Percentiles rank a stretch among this genome's conserved stretches.
Evolutionary conservation across 1,284 basidiomycete genomes (phyloP).

Genomic region (Porphyrellus sp.): DNA sequence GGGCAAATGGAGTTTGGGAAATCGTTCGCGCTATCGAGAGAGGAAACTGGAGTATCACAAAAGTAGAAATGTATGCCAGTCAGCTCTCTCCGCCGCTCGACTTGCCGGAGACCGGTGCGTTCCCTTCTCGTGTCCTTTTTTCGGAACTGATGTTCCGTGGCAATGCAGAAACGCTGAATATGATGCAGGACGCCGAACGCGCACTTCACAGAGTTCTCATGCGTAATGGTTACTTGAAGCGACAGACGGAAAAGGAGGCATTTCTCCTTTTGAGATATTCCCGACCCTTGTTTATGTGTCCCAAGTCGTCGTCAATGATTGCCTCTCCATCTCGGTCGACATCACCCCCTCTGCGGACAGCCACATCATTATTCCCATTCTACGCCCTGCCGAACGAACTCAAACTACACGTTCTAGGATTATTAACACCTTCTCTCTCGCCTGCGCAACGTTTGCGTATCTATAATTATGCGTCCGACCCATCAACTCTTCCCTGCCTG

Average conservation of each 20-base stretch:
- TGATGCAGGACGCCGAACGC: conserved; percentile 40
- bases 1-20: conserved; percentile 41
- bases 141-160: background rate
- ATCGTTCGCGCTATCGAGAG: conserved; percentile 47
- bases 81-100: conserved; percentile 22
- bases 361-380: conserved; percentile 38
- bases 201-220: conserved; percentile 41
- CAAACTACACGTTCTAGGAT: conserved; percentile 54
- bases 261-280: conserved; percentile 50
- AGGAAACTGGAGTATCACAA: conserved; percentile 49
- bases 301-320: conserved; percentile 13
- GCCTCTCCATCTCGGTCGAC: conserved; percentile 6
- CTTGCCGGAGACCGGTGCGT: conserved; percentile 12
- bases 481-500: conserved; percentile 53
- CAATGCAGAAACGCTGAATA: conserved; percentile 20
- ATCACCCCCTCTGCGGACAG: conserved; percentile 22
- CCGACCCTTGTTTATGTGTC: conserved; percentile 46
- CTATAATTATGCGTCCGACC: conserved; percentile 51
- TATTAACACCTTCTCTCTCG: conserved; percentile 58
- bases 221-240: conserved; percentile 50
- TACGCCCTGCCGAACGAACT: conserved; percentile 56
- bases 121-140: background rate
- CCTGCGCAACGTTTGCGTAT: conserved; percentile 53
- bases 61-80: conserved; percentile 54
- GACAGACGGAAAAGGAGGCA: conserved; percentile 48